Percentiles rank a stretch among this genome's conserved stretches.
phyloP scores from a whole-genome alignment of 257 asterid species.

The Plantago elongata region DNA sequence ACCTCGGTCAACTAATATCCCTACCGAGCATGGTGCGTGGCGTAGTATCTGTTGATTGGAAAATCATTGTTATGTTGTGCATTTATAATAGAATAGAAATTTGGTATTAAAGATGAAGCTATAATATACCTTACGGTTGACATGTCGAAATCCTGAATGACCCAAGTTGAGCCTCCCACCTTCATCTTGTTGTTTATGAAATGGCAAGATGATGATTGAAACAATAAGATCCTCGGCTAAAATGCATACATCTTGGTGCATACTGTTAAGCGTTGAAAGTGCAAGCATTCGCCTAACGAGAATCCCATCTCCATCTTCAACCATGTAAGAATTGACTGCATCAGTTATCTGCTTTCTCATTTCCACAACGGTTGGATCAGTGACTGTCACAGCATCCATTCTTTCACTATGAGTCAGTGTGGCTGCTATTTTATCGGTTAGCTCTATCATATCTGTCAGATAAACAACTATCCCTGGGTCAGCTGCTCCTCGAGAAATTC shows the following conservation, averaged over 20 bases:
- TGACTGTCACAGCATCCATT: slow-evolving; percentile 44
- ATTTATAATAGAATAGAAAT: no score
- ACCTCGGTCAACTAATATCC: slow-evolving; percentile 79
- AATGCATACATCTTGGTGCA: slow-evolving; percentile 83
- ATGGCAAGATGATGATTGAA: slow-evolving; percentile 67
- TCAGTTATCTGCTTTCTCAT: slow-evolving; percentile 56
- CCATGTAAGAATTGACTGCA: slow-evolving; percentile 32
- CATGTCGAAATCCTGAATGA: slow-evolving; percentile 71
- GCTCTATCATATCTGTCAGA: slow-evolving; percentile 72
- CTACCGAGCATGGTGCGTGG: slow-evolving; percentile 81
- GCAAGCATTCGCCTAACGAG: slow-evolving; percentile 57
- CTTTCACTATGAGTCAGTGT: slow-evolving; percentile 49
- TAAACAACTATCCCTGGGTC: slow-evolving; percentile 72
- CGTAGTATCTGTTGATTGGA: slow-evolving; percentile 56
- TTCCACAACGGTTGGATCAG: slow-evolving; percentile 53
- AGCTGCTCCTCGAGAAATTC: slow-evolving; percentile 53
- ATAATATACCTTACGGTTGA: slow-evolving; percentile 65
- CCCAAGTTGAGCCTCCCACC: slow-evolving; percentile 66
- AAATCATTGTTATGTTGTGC: background rate
- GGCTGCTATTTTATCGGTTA: slow-evolving; percentile 71
- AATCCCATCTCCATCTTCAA: slow-evolving; percentile 55
- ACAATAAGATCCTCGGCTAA: slow-evolving; percentile 66
- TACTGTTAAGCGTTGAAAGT: slow-evolving; percentile 56
- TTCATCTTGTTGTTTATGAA: slow-evolving; percentile 67
- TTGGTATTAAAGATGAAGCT: background rate